A percentile compares a stretch with the other conserved stretches of the same genome.
Evolutionary conservation across 192 early-diverging fungal genomes (phyloP).

Genomic region (Linnemannia schmuckeri): DNA sequence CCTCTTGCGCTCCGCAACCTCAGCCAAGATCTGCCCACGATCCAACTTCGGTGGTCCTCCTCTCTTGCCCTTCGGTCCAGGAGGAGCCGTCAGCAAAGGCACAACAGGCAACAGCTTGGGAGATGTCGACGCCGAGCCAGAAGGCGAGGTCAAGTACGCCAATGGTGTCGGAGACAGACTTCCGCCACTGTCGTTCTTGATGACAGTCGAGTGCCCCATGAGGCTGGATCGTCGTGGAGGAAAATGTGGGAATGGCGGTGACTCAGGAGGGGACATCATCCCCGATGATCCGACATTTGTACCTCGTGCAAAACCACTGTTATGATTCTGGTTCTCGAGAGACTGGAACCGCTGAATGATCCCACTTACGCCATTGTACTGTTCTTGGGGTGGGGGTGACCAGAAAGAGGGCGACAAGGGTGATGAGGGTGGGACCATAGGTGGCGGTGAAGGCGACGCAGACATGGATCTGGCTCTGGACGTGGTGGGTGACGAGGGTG

Average conservation of each 20-base stretch:
- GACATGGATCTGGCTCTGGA: not conserved
- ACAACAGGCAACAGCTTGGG: not conserved
- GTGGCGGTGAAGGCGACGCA: not conserved
- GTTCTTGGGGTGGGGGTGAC: not conserved
- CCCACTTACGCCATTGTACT: not conserved
- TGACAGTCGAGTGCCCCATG: not conserved
- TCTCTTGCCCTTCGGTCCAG: not conserved
- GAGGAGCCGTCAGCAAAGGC: not conserved
- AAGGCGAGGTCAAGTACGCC: not conserved
- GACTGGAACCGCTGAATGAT: not conserved
- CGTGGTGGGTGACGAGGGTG: not conserved
- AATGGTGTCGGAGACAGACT: not conserved
- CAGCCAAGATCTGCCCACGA: not conserved
- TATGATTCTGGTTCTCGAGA: not conserved
- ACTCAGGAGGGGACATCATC: not conserved
- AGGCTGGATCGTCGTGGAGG: not conserved
- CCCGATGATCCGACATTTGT: not conserved
- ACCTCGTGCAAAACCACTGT: not conserved
- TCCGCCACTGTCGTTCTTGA: not conserved
- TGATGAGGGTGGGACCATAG: not conserved
- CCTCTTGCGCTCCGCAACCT: slow-evolving; percentile 19
- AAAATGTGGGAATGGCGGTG: not conserved
- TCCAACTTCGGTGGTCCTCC: slow-evolving; percentile 4
- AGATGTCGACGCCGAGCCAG: not conserved
- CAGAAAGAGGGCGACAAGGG: not conserved